Evolutionary conservation across 306 rosid species (phyloP), one percentile per base, ranked within the genome.

Genomic region (Fragaria ananassa): DNA sequence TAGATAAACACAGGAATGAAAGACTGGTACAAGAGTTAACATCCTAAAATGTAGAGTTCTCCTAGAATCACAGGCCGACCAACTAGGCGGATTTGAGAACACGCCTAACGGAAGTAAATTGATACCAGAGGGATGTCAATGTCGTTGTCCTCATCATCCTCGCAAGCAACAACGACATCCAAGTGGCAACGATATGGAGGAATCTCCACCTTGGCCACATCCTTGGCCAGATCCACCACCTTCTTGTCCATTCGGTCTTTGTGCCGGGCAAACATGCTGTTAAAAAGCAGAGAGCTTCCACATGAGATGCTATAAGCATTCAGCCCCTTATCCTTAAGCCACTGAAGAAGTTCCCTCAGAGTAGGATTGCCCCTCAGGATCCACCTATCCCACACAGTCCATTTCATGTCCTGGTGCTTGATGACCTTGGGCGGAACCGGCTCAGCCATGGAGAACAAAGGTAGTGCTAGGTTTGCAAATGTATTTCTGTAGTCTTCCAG

Each of bases 371-470:
- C 90, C 57, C 51, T 77, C 50, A 95, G 61, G 69, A 86, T 82
- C 98, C 98, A 95, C 86, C 97, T 83, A 77, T 95, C 98, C 98
- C 98, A 95, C 56, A 90, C 91, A n/a, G 98, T 95, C 98, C 97
- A 95, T 74, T 83, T 92, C 92, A 83, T 77, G 27, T 89, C 95
- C 19, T 54, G 88, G 78, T 92, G 96, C 80, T 95, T 87, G 58
- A 90, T 78, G 67, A 92, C 86, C 91, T 90, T 94, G 0, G 96
- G 93, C 0, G 96, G 96, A 68, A 92, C 97, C 17, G 98, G 98
- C 81, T 95, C 99, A 0, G 96, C 98, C 76, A 94, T 94, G 39
- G 97, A 88, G 82, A 92, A 92, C 60, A 92, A 79, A 53, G 98
- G 98, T 80, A 94, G 79, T 13, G 97, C 96, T 15, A 92, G 85